Evolutionary conservation across 768 basidiomycete genomes (phyloP).

Genomic region (Russula sp.): DNA sequence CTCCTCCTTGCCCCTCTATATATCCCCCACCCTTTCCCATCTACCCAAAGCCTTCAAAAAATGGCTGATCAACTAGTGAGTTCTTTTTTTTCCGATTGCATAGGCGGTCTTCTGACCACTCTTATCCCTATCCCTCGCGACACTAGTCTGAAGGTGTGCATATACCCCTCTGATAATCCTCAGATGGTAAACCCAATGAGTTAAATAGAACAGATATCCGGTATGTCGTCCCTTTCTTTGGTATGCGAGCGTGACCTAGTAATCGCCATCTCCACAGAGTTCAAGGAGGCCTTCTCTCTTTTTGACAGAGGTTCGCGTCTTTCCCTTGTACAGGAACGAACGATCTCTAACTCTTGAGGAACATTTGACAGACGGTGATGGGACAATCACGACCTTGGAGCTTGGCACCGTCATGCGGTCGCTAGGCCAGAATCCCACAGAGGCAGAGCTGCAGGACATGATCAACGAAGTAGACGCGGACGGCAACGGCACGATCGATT

Average conservation of each 20-base stretch:
- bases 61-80: conserved; percentile 54
- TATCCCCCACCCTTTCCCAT: neutral
- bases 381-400: conserved; percentile 85
- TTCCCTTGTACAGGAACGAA: neutral
- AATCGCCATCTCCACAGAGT: conserved; percentile 48
- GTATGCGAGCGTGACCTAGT: neutral
- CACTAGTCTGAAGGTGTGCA: conserved; percentile 50
- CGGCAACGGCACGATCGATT: conserved; percentile 84
- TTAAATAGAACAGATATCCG: conserved; percentile 80
- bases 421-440: conserved; percentile 87
- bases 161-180: conserved; percentile 8
- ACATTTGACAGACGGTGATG: conserved; percentile 65
- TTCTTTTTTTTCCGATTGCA: conserved; percentile 18
- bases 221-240: conserved; percentile 36
- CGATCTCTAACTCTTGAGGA: neutral
- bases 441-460: conserved; percentile 90
- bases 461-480: conserved; percentile 92
- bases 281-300: conserved; percentile 98
- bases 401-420: conserved; percentile 93
- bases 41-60: conserved; percentile 6
- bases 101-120: neutral
- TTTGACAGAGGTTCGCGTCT: conserved; percentile 80
- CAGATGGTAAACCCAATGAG: neutral
- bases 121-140: neutral
- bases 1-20: neutral